Evolutionary conservation across 805 yeast genomes (phyloP).

Genomic region (Monosporozyma unispora): DNA sequence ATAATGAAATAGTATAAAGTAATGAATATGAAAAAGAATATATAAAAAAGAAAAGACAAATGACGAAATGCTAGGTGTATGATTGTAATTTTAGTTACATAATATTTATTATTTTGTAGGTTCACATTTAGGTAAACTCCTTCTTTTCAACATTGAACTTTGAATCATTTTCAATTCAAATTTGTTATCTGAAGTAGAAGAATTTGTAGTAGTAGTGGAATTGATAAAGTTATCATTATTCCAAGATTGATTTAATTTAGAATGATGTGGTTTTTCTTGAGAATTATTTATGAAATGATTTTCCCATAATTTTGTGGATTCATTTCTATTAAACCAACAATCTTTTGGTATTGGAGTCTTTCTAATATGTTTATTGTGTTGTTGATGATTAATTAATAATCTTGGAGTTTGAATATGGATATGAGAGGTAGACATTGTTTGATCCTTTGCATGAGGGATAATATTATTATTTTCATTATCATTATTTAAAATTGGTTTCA

Average conservation of each 20-base stretch:
- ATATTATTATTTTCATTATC: neutral
- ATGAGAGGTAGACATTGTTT: constrained; percentile 1
- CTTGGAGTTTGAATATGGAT: constrained; percentile 9
- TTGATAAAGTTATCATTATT: neutral
- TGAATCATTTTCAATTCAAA: constrained; percentile 19
- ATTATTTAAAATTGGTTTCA: constrained; percentile 3
- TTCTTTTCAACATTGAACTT: constrained; percentile 24
- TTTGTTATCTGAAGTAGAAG: too few relatives aligned
- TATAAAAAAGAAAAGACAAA: too few relatives aligned
- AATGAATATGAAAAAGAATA: too few relatives aligned
- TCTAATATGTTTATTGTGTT: constrained; percentile 4
- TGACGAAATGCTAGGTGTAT: too few relatives aligned
- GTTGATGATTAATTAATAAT: constrained; percentile 1
- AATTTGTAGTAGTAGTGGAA: too few relatives aligned
- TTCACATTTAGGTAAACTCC: constrained; percentile 10
- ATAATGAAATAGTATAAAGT: too few relatives aligned
- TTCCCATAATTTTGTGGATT: neutral
- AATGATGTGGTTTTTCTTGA: neutral
- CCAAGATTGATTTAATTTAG: neutral
- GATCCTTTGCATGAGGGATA: neutral
- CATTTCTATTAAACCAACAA: neutral
- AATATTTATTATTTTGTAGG: neutral
- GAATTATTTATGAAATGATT: neutral
- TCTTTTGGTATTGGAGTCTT: constrained; percentile 10
- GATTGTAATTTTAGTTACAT: too few relatives aligned